Evolutionary conservation across 129 eudicot genomes (phyloP), one percentile per base, ranked within the genome.

Genomic region (Flaveria ramosissima): DNA sequence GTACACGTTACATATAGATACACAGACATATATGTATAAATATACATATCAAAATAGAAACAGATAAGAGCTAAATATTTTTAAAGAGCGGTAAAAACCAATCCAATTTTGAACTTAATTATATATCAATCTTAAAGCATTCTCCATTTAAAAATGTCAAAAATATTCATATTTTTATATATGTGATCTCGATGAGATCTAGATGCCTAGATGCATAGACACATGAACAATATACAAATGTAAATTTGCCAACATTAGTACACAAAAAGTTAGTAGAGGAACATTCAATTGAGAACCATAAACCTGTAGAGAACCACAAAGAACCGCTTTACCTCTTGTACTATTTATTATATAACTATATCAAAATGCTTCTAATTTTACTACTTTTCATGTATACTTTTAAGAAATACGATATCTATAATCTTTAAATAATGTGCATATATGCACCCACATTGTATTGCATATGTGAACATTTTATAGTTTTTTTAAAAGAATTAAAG

Each of bases 1-100:
- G 68, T 66, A 73, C 74, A 72, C 0, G 55, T 21, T 4, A 51
- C 82, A 61, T 24, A 20, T n/a, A 57, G 36, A 77, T 8, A 68
- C 21, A 68, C 11, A 53, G 17, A 39, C 9, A 41, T 24, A 50
- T 52, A 14, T 30, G 43, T 63, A 1, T 14, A 27, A 30, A 75
- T 15, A 63, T 6, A 56, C 20, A 14, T 12, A 20, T 11, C 5
- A 3, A 32, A 63, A 16, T 30, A 63, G 41, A 63, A 63, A 13
- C 8, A 63, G 12, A 62, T 13, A 30, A 30, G 69, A 63, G 30
- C 69, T 27, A 63, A 63, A 63, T 32, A 63, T 8, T 63, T 11
- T 14, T 26, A 2, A 27, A 27, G 41, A 60, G 13, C 66, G 3
- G 30, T 11, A 60, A 1, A 8, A 60, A 24, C 39, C 68, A 27